A percentile compares a stretch with the other conserved stretches of the same genome.
phyloP scores from a whole-genome alignment of 805 yeast species.

The Naumovozyma baii region DNA sequence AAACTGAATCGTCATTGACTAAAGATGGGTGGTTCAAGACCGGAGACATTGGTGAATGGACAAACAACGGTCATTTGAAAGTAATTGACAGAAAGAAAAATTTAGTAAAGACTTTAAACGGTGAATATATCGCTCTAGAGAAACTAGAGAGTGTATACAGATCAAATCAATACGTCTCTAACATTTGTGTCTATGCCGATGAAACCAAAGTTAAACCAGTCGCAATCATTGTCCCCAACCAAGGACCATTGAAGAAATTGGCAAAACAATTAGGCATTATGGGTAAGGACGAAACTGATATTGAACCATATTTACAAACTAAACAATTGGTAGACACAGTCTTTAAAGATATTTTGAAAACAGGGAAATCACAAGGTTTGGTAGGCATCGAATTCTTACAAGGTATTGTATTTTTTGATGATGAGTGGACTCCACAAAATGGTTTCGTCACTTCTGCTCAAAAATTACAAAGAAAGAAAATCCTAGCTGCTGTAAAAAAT shows the following conservation, averaged over 20 bases:
- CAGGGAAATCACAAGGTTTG: slow-evolving; percentile 76
- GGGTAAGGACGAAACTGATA: slow-evolving; percentile 36
- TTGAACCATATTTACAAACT: slow-evolving; percentile 44
- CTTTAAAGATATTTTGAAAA: slow-evolving; percentile 48
- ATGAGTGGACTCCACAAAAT: slow-evolving; percentile 96
- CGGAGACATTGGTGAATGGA: slow-evolving; percentile 96
- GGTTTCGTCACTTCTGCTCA: slow-evolving; percentile 94
- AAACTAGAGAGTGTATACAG: slow-evolving; percentile 87
- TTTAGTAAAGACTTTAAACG: slow-evolving; percentile 88
- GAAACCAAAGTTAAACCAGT: slow-evolving; percentile 79
- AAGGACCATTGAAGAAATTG: slow-evolving; percentile 49
- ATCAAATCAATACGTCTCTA: slow-evolving; percentile 63
- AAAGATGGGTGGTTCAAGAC: slow-evolving; percentile 92
- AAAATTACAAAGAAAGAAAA: slow-evolving; percentile 88
- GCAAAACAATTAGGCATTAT: slow-evolving; percentile 48
- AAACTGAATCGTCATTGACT: slow-evolving; percentile 63
- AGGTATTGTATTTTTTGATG: slow-evolving; percentile 70
- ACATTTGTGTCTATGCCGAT: slow-evolving; percentile 92
- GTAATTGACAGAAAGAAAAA: slow-evolving; percentile 93
- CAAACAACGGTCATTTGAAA: slow-evolving; percentile 64
- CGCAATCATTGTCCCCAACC: slow-evolving; percentile 81
- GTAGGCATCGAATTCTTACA: slow-evolving; percentile 75
- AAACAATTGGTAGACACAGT: slow-evolving; percentile 46
- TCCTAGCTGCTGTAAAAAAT: slow-evolving; percentile 56
- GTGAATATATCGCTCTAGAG: slow-evolving; percentile 96